These are phyloP conservation scores for Colletotrichum neosansevieriae DNA, from an alignment of 2,329 filamentous ascomycete species.

Conservation along the genomic window DNA sequence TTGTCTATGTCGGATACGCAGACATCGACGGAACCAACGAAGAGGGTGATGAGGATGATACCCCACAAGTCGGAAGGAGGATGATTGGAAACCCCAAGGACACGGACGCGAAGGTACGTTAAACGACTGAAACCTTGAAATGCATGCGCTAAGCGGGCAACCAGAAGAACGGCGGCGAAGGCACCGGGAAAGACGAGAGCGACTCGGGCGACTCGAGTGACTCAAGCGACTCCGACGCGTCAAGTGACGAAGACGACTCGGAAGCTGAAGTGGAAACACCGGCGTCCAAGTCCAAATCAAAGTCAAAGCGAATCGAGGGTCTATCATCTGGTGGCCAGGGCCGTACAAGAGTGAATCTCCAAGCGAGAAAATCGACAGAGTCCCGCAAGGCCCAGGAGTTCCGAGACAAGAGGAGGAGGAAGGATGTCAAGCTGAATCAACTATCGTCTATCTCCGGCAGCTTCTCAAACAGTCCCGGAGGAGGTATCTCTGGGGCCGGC, in stretches of 20 bases:
- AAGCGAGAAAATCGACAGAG: slow-evolving; percentile 53
- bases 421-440: slow-evolving; percentile 74
- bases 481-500: slow-evolving; percentile 35
- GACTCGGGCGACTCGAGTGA: slow-evolving; percentile 47
- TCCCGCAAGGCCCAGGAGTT: slow-evolving; percentile 62
- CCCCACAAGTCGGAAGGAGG: slow-evolving; percentile 51
- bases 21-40: slow-evolving; percentile 57
- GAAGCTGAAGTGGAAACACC: slow-evolving; percentile 26
- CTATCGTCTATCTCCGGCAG: slow-evolving; percentile 69
- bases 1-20: slow-evolving; percentile 70
- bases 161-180: slow-evolving; percentile 41
- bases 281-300: slow-evolving; percentile 15
- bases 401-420: slow-evolving; percentile 71
- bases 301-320: slow-evolving; percentile 43
- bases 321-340: slow-evolving; percentile 29
- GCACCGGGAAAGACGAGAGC: slow-evolving; percentile 41
- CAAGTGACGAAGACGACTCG: slow-evolving; percentile 27
- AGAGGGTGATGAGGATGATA: slow-evolving; percentile 52
- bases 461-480: slow-evolving; percentile 16
- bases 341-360: slow-evolving; percentile 31
- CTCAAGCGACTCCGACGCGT: slow-evolving; percentile 40
- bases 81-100: slow-evolving; percentile 50
- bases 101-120: slow-evolving; percentile 46
- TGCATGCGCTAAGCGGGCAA: slow-evolving; percentile 27
- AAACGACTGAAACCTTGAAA: no score